Evolutionary conservation across 148 eudicot genomes (phyloP).

Genomic region (Camellia lanceoleosa): DNA sequence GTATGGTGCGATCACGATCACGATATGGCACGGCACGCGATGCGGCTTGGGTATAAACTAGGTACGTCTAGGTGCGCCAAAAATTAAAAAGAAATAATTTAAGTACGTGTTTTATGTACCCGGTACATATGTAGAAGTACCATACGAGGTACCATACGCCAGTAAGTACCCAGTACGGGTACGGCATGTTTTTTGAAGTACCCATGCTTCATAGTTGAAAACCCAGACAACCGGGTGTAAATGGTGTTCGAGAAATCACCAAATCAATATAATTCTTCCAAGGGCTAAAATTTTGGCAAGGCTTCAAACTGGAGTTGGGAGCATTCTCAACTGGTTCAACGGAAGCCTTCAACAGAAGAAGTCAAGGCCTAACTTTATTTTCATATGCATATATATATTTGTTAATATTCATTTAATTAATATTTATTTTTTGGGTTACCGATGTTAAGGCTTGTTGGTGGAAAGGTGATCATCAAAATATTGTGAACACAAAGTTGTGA

Average conservation of each 20-base stretch:
- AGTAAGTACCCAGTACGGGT: no score
- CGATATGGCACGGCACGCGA: no score
- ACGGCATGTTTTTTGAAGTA: no score
- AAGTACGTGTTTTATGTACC: no score
- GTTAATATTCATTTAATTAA: background rate
- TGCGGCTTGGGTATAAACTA: no score
- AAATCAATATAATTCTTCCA: background rate
- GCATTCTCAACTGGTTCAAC: background rate
- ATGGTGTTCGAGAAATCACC: background rate
- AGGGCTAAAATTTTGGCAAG: background rate
- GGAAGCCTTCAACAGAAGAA: background rate
- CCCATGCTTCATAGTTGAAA: background rate
- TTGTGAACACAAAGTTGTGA: background rate
- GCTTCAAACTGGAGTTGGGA: background rate
- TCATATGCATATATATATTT: background rate
- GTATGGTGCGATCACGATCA: no score
- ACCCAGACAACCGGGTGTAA: background rate
- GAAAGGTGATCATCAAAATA: background rate
- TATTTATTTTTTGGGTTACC: background rate
- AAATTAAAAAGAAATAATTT: no score
- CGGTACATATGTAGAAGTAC: no score
- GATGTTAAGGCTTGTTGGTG: conserved; percentile 6
- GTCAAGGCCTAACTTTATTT: background rate
- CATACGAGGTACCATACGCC: no score
- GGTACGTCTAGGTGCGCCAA: no score